Evolutionary conservation across 441 rosid species (phyloP), one percentile per base, ranked within the genome.

Genomic region (Gossypium laxum): DNA sequence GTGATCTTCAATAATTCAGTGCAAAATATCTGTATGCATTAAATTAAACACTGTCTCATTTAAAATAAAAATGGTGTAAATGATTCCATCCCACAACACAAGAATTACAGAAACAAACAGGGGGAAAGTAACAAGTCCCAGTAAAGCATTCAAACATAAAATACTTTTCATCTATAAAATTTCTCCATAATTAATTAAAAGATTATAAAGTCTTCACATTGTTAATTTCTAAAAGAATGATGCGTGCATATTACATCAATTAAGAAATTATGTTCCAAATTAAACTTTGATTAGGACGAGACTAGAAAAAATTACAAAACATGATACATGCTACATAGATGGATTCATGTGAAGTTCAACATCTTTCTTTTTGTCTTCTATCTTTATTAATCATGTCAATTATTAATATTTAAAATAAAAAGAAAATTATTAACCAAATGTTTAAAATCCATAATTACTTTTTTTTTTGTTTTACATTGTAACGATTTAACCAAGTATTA

Each of bases 121-220:
- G 51, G 26, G 51, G 5, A 62, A 62, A 41, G 28, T 51, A 41
- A 41, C 68, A 63, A 63, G 43, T 34, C 68, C 50, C 52, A 63
- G 54, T 30, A 11, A 19, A 63, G 32, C 52, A 43, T 15, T 21
- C 51, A 18, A 24, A 32, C 43, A 34, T 5, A 24, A 57, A 58
- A 55, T 55, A 55, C 0, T 19, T 19, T 19, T 19, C 21, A 19
- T 19, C 21, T 19, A 19, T 19, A 19, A 19, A 19, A 21, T 55
- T 58, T 26, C 64, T 58, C 63, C 2, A 11, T 18, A 52, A 6
- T 17, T 24, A 24, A 30, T 26, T 11, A 28, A 8, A 19, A 6
- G 38, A 30, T 1, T 58, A 26, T 28, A 28, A 4, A 28, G 32
- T 28, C 32, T n/a, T 61, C 47, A 32, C 12, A 17, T 17, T 17